Percentiles rank a stretch among this genome's conserved stretches.
phyloP scores from a whole-genome alignment of 139 green algal species.

The Haematococcus sp. region DNA sequence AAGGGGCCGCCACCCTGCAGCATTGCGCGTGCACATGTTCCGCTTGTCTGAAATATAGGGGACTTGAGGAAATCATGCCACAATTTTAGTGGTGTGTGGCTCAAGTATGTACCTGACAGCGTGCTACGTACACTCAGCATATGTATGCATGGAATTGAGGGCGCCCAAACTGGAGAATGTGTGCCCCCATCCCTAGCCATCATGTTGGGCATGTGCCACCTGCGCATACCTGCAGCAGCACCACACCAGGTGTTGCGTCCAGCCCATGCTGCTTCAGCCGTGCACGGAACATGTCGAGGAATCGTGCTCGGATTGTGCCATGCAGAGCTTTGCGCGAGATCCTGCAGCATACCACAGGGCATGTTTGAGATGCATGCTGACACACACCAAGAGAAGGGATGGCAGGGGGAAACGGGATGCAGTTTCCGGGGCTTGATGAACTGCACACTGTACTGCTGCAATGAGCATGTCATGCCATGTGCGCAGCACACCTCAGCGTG shows the following conservation, averaged over 20 bases:
- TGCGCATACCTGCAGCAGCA: slow-evolving; percentile 45
- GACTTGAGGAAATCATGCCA: background rate
- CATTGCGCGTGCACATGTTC: background rate
- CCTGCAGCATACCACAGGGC: slow-evolving; percentile 26
- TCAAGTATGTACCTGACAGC: background rate
- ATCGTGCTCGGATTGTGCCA: slow-evolving; percentile 21
- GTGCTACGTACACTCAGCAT: too few species aligned
- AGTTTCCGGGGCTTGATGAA: too few species aligned
- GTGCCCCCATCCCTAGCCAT: too few species aligned
- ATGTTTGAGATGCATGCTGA: too few species aligned
- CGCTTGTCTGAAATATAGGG: too few species aligned
- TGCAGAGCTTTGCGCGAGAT: slow-evolving; percentile 53
- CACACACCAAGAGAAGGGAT: too few species aligned
- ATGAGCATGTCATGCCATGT: too few species aligned
- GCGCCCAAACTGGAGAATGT: background rate
- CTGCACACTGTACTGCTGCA: too few species aligned
- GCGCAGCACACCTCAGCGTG: too few species aligned
- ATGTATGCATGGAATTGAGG: slow-evolving; percentile 29
- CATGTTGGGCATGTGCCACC: background rate
- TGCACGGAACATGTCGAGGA: slow-evolving; percentile 35
- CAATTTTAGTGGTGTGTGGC: background rate
- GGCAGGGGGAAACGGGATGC: too few species aligned
- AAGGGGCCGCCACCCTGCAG: slow-evolving; percentile 35
- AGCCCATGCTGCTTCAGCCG: slow-evolving; percentile 7
- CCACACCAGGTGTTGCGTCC: slow-evolving; percentile 35